These are phyloP conservation scores for Lepidopterella palustris DNA, from an alignment of 495 filamentous ascomycete species.

Conservation along the genomic window DNA sequence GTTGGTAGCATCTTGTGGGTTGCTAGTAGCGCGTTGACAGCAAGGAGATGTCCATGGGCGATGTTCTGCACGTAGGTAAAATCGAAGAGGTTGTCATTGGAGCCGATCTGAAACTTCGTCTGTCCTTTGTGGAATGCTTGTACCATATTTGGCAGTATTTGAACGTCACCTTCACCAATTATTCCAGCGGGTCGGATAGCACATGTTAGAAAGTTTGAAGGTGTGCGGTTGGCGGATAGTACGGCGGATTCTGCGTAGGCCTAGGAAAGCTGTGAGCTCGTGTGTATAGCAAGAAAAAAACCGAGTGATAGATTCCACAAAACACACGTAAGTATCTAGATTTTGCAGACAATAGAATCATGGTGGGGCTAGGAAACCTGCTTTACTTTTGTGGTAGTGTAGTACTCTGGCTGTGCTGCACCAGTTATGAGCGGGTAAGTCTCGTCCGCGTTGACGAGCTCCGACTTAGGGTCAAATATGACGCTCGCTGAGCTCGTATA, in stretches of 20 bases:
- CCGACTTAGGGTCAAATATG: conserved; percentile 66
- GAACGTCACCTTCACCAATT: conserved; percentile 70
- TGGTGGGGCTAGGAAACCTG: conserved; percentile 44
- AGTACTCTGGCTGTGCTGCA: conserved; percentile 73
- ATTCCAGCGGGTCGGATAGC: conserved; percentile 85
- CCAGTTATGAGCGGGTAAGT: conserved; percentile 71
- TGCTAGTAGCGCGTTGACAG: conserved; percentile 63
- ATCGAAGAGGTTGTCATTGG: conserved; percentile 83
- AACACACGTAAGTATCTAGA: neutral
- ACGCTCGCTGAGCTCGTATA: conserved; percentile 90
- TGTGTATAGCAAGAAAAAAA: neutral
- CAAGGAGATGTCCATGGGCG: conserved; percentile 66
- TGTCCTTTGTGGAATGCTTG: conserved; percentile 57
- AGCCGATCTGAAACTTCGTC: conserved; percentile 76
- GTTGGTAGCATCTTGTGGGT: conserved; percentile 46
- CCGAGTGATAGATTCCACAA: neutral
- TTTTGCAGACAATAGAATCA: conserved; percentile 36
- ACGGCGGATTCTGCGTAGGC: conserved; percentile 82
- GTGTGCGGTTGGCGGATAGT: conserved; percentile 72
- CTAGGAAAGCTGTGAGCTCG: conserved; percentile 41
- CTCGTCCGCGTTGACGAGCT: conserved; percentile 88
- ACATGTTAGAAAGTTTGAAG: conserved; percentile 58
- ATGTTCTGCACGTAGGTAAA: conserved; percentile 77
- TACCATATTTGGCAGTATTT: conserved; percentile 44
- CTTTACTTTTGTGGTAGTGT: conserved; percentile 50